Base-by-base conservation (phyloP, 345 rosid species). In the Garcia nutans region DNA sequence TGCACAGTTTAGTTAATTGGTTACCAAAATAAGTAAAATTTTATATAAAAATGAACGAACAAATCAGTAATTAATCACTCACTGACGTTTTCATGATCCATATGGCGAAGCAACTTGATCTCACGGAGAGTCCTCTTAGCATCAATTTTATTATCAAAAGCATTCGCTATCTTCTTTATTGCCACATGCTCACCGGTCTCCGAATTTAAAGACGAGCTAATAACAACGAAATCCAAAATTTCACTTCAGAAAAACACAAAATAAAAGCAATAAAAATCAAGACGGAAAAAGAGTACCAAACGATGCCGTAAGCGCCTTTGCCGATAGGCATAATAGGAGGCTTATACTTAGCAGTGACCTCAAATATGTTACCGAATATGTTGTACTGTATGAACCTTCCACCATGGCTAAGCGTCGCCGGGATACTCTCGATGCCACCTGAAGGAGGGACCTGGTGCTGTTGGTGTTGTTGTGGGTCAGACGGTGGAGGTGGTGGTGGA, bases 251-350 rank as follows among this genome's bases (percentile, higher is more conserved):
- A 22, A 9, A 73, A 61, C 3, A 8, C 22, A 60, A 73, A 71
- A 56, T 20, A 63, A 37, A 31, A 26, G 42, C 24, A 19, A 42
- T 42, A 41, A 49, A 49, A 23, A 45, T 17, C 68, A 12, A 22
- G 17, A 50, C 10, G 54, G 23, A 55, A 54, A 70, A 6, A 22
- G 3, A 65, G 59, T 81, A 96, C 99, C 99, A 96, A 77, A 96
- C 99, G 89, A 96, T 92, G 78, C 99, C 99, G 72, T 93, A 96
- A 16, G 99, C 99, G 44, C 99, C 99, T 56, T 96, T 96, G 70
- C 99, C 99, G 84, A 96, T 93, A 63, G 99, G 98, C 97, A 96
- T 80, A 78, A 96, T 96, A 58, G 99, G 99, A 68, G 98, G 98
- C 85, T 85, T 91, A 75, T 96, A 96, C 88, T 96, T 96, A 56